phyloP scores from a whole-genome alignment of 139 green algal genomes.

The Tetraselmis chui region DNA sequence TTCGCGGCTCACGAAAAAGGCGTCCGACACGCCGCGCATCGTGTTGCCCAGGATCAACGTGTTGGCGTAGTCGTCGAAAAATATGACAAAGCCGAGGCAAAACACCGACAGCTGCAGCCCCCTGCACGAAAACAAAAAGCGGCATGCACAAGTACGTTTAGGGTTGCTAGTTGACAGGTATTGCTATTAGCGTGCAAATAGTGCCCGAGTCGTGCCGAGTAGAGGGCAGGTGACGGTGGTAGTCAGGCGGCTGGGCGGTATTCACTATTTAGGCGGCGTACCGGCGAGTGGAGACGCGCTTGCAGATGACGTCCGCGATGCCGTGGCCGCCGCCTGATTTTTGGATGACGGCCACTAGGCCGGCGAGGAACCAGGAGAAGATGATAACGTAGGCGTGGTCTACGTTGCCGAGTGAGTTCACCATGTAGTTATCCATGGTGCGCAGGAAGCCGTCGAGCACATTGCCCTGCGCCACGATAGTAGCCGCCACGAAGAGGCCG shows the following conservation, averaged over 20 bases:
- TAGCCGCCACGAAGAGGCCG: not conserved
- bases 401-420: slow-evolving; percentile 12
- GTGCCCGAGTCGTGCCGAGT: no score
- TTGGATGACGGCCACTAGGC: slow-evolving; percentile 13
- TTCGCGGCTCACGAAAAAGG: slow-evolving; percentile 16
- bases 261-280: no score
- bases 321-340: slow-evolving; percentile 10
- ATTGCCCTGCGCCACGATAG: not conserved
- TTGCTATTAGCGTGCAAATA: no score
- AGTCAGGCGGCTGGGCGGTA: no score
- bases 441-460: slow-evolving; percentile 13
- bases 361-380: slow-evolving; percentile 17
- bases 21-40: slow-evolving; percentile 15
- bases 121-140: not conserved
- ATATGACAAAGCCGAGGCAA: slow-evolving; percentile 11
- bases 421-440: slow-evolving; percentile 25
- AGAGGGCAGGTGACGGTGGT: no score
- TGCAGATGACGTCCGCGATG: slow-evolving; percentile 12
- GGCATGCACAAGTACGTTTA: no score
- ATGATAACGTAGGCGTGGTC: slow-evolving; percentile 19
- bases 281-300: slow-evolving; percentile 13
- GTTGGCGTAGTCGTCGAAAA: slow-evolving; percentile 10
- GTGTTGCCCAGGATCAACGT: slow-evolving; percentile 15
- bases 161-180: no score
- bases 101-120: slow-evolving; percentile 5